phyloP scores from a whole-genome alignment of 108 stramenopile genomes.

The Pelagomonas calceolata region DNA sequence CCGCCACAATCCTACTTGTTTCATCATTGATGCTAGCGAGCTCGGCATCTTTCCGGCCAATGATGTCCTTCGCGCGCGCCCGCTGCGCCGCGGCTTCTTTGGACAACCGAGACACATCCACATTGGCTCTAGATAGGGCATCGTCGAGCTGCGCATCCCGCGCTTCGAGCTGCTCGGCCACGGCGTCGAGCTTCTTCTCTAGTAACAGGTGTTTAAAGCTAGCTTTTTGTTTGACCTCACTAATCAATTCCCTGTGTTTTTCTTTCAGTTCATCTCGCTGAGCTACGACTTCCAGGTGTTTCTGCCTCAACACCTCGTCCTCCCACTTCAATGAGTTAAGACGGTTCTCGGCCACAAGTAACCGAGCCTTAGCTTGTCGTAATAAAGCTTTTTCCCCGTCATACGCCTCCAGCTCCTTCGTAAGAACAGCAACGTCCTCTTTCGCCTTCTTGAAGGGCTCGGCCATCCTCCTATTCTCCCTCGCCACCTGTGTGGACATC shows the following conservation, averaged over 20 bases:
- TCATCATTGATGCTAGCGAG: slow-evolving; percentile 24
- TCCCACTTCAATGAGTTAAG: slow-evolving; percentile 41
- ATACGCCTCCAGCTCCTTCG: slow-evolving; percentile 38
- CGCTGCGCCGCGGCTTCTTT: slow-evolving; percentile 15
- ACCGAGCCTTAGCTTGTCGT: slow-evolving; percentile 22
- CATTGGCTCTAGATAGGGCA: slow-evolving; percentile 48
- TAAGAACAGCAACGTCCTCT: slow-evolving; percentile 31
- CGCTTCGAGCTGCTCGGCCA: slow-evolving; percentile 39
- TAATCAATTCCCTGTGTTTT: slow-evolving; percentile 27
- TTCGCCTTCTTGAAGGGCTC: slow-evolving; percentile 46
- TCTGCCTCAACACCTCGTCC: slow-evolving; percentile 41
- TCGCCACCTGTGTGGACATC: slow-evolving; percentile 40
- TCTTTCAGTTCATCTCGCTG: slow-evolving; percentile 39
- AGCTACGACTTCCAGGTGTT: slow-evolving; percentile 12
- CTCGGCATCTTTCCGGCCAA: slow-evolving; percentile 30
- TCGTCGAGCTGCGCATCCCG: slow-evolving; percentile 50
- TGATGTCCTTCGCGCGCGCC: slow-evolving; percentile 35
- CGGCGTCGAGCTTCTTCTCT: slow-evolving; percentile 51
- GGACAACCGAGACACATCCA: slow-evolving; percentile 32
- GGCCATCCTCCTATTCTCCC: slow-evolving; percentile 47
- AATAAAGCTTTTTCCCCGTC: slow-evolving; percentile 35
- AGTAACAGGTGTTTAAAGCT: slow-evolving; percentile 60
- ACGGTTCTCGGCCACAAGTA: slow-evolving; percentile 31
- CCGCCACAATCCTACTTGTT: slow-evolving; percentile 16
- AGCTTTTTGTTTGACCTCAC: slow-evolving; percentile 53